phyloP scores from a whole-genome alignment of 768 basidiomycete genomes.

The Boletus subcaerulescens region DNA sequence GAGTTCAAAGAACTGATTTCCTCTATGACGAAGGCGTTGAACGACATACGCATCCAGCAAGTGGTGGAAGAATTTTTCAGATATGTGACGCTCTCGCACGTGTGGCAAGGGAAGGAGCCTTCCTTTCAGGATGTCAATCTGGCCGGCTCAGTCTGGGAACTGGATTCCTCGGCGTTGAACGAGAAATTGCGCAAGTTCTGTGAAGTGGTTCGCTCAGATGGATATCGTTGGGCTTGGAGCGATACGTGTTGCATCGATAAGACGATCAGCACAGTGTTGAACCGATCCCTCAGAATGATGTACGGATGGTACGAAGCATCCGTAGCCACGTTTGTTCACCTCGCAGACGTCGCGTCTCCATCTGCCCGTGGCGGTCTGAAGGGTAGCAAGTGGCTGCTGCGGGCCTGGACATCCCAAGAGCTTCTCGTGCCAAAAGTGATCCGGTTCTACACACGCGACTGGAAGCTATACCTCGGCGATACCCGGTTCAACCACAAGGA shows the following conservation, averaged over 20 bases:
- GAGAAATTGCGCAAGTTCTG: slow-evolving; percentile 13
- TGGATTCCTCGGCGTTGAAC: not conserved
- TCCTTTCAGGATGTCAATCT: slow-evolving; percentile 6
- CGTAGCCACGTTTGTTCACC: slow-evolving; percentile 1
- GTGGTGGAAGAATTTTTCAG: slow-evolving; percentile 4
- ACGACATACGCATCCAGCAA: not conserved
- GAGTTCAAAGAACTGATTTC: slow-evolving; percentile 6
- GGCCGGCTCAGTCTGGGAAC: slow-evolving; percentile 1
- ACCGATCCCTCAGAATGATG: slow-evolving; percentile 10
- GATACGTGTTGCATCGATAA: slow-evolving; percentile 16
- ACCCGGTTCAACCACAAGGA: slow-evolving; percentile 7
- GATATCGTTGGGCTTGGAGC: slow-evolving; percentile 15
- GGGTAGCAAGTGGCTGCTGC: slow-evolving; percentile 5
- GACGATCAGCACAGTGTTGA: slow-evolving; percentile 3
- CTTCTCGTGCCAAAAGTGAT: slow-evolving; percentile 10
- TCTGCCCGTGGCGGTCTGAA: not conserved
- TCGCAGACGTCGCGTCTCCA: not conserved
- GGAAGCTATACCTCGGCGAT: slow-evolving; percentile 11
- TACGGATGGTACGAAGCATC: slow-evolving; percentile 13
- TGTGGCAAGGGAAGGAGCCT: slow-evolving; percentile 13
- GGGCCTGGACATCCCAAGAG: slow-evolving; percentile 17
- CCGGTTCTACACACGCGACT: slow-evolving; percentile 7
- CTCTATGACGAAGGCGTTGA: slow-evolving; percentile 5
- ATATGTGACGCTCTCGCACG: slow-evolving; percentile 13
- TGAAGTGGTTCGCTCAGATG: not conserved